These are phyloP conservation scores for Luffa acutangula DNA, from an alignment of 306 rosid genomes.

Conservation along the genomic window DNA sequence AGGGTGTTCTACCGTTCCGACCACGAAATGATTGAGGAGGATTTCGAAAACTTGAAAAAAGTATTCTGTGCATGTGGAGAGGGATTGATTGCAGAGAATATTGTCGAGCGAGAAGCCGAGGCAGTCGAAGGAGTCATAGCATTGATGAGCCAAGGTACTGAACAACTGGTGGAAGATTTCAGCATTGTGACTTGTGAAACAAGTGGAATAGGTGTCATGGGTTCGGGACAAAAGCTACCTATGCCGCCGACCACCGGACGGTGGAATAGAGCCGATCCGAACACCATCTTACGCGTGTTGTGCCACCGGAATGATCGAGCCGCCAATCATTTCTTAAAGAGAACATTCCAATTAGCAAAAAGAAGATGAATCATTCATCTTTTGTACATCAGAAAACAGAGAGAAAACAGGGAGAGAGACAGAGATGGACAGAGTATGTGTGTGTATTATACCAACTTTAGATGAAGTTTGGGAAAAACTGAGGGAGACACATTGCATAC, in stretches of 20 bases:
- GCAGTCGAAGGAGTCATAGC: conserved; percentile 60
- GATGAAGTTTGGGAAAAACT: not conserved
- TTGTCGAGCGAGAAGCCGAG: conserved; percentile 67
- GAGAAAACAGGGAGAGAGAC: not conserved
- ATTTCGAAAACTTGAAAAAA: conserved; percentile 56
- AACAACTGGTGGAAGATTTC: conserved; percentile 80
- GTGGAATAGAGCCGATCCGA: conserved; percentile 80
- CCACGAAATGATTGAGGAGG: conserved; percentile 54
- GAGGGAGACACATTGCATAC: conserved; percentile 8
- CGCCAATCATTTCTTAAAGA: conserved; percentile 74
- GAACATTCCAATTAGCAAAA: conserved; percentile 69
- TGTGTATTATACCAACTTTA: not conserved
- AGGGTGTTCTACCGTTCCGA: conserved; percentile 50
- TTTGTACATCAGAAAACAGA: conserved; percentile 14
- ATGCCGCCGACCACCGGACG: conserved; percentile 92
- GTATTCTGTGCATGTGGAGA: conserved; percentile 70
- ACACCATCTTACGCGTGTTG: conserved; percentile 77
- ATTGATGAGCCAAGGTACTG: conserved; percentile 59
- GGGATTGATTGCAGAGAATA: conserved; percentile 59
- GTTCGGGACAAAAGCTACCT: conserved; percentile 50
- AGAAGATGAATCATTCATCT: conserved; percentile 37
- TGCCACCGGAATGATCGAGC: conserved; percentile 68
- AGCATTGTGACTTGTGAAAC: conserved; percentile 59
- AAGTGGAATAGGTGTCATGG: conserved; percentile 58
- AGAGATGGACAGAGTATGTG: not conserved